Base-by-base conservation (phyloP, 805 yeast species). In the Candida tammaniensis region DNA sequence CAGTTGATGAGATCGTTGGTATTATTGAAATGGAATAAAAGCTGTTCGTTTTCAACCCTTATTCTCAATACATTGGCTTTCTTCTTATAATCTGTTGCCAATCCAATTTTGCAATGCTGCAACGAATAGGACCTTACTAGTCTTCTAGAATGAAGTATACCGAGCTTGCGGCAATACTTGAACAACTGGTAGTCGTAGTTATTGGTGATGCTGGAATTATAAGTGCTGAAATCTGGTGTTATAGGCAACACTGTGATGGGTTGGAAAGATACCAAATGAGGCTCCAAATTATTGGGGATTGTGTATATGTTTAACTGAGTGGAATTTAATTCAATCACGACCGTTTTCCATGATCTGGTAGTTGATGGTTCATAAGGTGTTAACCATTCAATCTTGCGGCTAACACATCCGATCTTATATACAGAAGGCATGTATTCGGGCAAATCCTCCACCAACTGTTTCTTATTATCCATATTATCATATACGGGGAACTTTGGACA, bases 31-130 rank as follows among this genome's bases (percentile, higher is more conserved):
- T 76, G 78, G 2, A 91, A 45, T 26, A 91, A 55, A 42, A 86
- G 72, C 56, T 91, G 98, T 55, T 86, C 88, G 24, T 82, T 74
- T 58, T 91, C 98, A 23, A 82, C 73, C 14, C 98, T 73, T 12
- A 91, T 47, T 31, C 98, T 64, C 24, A 88, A 57, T 4, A 82
- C 86, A 51, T 78, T 74, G 12, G 75, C 69, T 43, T 73, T 74
- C 55, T 87, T 86, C 38, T 72, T 74, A 57, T 87, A 87, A 58
- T 91, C 98, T 2, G 77, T 68, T 0, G 98, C 96, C 10, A 87
- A 64, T 0, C 98, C 98, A 28, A 86, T 61, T 48, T 72, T 79
- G 9, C 93, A 89, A 59, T 81, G 80, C 57, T 93, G 98, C 24
- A 91, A 67, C 2, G 96, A 79, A 56, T 78, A 89, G 0, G 87